Base-by-base conservation (phyloP, 2,329 filamentous ascomycete genomes). In the Metarhizium album region DNA sequence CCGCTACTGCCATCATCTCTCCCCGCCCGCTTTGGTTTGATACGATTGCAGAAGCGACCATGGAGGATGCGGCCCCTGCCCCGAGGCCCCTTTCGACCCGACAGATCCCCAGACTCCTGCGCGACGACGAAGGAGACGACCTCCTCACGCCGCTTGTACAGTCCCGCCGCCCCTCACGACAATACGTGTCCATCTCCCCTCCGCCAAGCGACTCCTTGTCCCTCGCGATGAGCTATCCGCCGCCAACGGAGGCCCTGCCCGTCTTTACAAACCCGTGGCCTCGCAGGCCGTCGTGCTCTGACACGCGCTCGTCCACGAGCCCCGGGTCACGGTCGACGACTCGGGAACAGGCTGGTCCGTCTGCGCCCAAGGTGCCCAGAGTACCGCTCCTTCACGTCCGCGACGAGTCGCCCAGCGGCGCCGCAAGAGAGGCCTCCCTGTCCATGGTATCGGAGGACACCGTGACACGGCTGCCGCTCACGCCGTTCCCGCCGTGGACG, bases 401-500 rank as follows among this genome's bases (percentile, higher is more conserved):
- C 58, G 4, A 37, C 38, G 14, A 47, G 40, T 43, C 37, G 16
- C 16, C 37, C n/a, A 11, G n/a, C n/a, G 37, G 40, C 20, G 13
- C 3, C 3, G 20, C 22, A 9, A 2, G 40, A 16, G 20, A 43
- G 40, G 7, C 37, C n/a, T 5, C 20, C 24, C 14, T 13, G 18
- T 51, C 48, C 16, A 47, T 46, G 51, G 18, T 47, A 2, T 50
- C 40, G 0, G n/a, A 29, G 18, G 55, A 58, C 1, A 47, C 51
- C 33, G 56, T 48, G 2, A 24, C 45, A 1, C 47, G 52, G 5
- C 57, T 58, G 2, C 62, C 62, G 0, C 49, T 63, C 3, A 64
- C 60, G 1, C 59, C 59, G 4, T 64, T 64, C 27, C 62, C 62
- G 9, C 58, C 59, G 2, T 62, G 59, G 59, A 47, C 52, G 1